Evolutionary conservation across 1,284 basidiomycete genomes (phyloP).

Genomic region (Xerocomus subilludens): DNA sequence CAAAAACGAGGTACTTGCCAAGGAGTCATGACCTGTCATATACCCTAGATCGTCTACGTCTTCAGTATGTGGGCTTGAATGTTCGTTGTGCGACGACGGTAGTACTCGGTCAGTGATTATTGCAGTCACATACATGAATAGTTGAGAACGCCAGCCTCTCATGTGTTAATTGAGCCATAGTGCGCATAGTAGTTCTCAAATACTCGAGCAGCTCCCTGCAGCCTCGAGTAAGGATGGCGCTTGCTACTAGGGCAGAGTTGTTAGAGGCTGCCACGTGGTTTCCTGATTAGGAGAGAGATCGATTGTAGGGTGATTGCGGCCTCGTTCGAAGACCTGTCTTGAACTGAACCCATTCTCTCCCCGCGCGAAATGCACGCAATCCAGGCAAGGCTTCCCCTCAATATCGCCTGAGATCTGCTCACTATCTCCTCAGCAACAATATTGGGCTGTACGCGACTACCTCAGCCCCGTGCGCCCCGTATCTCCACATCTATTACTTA

Average conservation of each 20-base stretch:
- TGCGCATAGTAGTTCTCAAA: too few species aligned
- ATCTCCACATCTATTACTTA: constrained; percentile 43
- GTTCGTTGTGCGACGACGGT: too few species aligned
- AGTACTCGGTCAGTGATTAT: too few species aligned
- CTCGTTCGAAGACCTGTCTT: constrained; percentile 34
- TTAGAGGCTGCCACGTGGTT: constrained; percentile 38
- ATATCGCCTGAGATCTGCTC: constrained; percentile 15
- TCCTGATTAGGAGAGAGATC: constrained; percentile 51
- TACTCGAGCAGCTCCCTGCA: too few species aligned
- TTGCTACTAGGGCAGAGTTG: too few species aligned
- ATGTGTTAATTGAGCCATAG: too few species aligned
- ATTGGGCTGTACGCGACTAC: constrained; percentile 96
- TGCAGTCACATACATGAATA: too few species aligned
- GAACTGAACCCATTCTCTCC: constrained; percentile 26
- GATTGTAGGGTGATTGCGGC: constrained; percentile 54
- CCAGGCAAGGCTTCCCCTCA: constrained; percentile 60
- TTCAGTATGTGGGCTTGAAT: too few species aligned
- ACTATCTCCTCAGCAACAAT: constrained; percentile 72
- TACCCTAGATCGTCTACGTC: too few species aligned
- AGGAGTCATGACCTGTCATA: constrained; percentile 8
- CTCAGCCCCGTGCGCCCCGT: constrained; percentile 82
- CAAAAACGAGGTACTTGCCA: constrained; percentile 21
- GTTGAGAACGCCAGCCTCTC: too few species aligned
- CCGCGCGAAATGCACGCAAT: constrained; percentile 71
- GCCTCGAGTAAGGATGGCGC: too few species aligned